These are phyloP conservation scores for Linnemannia exigua DNA, from an alignment of 192 early-diverging fungal species.

Conservation along the genomic window DNA sequence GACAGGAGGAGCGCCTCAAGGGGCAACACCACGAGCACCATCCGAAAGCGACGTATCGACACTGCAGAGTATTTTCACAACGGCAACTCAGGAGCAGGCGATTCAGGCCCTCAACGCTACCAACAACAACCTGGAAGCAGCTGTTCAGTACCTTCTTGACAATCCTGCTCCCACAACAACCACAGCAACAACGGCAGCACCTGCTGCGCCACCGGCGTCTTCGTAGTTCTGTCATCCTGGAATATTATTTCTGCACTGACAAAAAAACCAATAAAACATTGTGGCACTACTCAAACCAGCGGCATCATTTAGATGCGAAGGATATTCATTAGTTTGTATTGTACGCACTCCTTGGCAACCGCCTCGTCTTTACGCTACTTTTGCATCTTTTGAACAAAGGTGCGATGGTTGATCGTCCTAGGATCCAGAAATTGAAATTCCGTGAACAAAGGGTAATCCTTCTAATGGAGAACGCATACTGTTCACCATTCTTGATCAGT, in stretches of 20 bases:
- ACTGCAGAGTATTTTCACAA: conserved; percentile 70
- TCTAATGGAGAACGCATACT: too few species aligned
- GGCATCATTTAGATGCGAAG: too few species aligned
- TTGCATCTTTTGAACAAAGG: too few species aligned
- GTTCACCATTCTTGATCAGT: too few species aligned
- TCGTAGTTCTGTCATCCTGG: not conserved
- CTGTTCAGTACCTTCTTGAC: conserved; percentile 65
- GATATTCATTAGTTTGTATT: too few species aligned
- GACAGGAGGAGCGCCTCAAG: conserved; percentile 42
- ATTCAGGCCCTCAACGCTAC: conserved; percentile 64
- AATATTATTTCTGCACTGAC: not conserved
- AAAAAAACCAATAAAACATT: not conserved
- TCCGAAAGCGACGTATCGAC: conserved; percentile 63
- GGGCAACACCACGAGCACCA: conserved; percentile 47
- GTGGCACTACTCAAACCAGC: not conserved
- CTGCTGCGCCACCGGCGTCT: conserved; percentile 11
- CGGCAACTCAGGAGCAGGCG: conserved; percentile 62
- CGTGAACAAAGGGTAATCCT: too few species aligned
- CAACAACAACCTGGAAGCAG: conserved; percentile 72
- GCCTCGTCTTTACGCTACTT: too few species aligned
- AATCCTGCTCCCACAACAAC: not conserved
- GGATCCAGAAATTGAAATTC: too few species aligned
- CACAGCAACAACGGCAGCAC: not conserved
- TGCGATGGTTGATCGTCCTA: too few species aligned
- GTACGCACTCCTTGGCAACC: too few species aligned